These are phyloP conservation scores for Blastobotrys peoriensis DNA, from an alignment of 805 yeast species.

Conservation along the genomic window DNA sequence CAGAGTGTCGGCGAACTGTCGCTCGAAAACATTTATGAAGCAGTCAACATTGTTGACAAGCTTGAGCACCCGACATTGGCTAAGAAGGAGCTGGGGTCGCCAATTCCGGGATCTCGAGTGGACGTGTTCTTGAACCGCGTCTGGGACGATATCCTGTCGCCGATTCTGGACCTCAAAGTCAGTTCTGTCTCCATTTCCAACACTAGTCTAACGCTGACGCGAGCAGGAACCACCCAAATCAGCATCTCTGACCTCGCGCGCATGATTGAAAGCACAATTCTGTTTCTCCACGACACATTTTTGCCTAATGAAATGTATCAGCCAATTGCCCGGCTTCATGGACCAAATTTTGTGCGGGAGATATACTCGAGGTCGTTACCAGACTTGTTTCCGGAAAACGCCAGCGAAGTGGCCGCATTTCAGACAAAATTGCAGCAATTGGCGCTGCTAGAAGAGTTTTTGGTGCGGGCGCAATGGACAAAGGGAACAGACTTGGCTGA, in stretches of 20 bases:
- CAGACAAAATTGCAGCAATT: conserved; percentile 10
- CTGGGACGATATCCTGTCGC: conserved; percentile 14
- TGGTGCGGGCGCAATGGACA: conserved; percentile 14
- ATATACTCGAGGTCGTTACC: conserved; percentile 15
- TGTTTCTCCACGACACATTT: conserved; percentile 12
- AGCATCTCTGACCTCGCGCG: background rate
- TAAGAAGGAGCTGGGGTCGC: conserved; percentile 1
- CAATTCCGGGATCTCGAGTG: conserved; percentile 4
- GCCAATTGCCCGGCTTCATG: conserved; percentile 14
- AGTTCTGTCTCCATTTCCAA: background rate
- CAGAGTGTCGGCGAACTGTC: conserved; percentile 8
- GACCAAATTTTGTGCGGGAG: conserved; percentile 4
- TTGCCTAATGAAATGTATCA: conserved; percentile 4
- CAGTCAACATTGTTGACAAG: conserved; percentile 11
- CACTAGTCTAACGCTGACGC: background rate
- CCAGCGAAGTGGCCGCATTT: conserved; percentile 13
- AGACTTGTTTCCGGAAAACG: conserved; percentile 16
- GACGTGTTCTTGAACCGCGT: conserved; percentile 12
- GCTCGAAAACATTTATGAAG: conserved; percentile 12
- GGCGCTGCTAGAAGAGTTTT: conserved; percentile 13
- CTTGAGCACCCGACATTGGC: background rate
- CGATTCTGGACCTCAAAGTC: conserved; percentile 10
- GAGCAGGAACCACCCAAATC: background rate
- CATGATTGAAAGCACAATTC: conserved; percentile 10
- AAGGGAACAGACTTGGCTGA: conserved; percentile 14